Base-by-base conservation (phyloP, 257 asterid species). In the Paulownia fortunei region DNA sequence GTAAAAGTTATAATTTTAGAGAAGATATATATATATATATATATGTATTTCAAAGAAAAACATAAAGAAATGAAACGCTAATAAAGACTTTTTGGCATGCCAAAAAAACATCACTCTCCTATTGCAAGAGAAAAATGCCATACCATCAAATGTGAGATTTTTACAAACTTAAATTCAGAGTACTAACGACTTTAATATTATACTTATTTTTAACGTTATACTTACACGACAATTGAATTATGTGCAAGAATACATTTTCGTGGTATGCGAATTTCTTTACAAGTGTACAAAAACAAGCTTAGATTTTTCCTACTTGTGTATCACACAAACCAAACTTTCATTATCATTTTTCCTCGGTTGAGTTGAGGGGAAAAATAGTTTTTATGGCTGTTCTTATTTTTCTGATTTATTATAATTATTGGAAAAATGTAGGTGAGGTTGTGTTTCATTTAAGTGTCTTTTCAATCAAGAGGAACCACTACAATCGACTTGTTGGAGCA, bases 401-500 rank as follows among this genome's bases (percentile, higher is more conserved):
- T 39, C 39, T 58, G 4, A 42, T 15, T 15, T 44, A 15, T 62
- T 11, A 9, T 60, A n/a, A n/a, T n/a, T 74, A 60, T 42, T 30
- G 60, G 4, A 16, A 8, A 15, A 26, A 10, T 58, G 9, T 24
- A 60, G 19, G 44, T 70, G 60, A 69, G 69, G 78, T 61, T 69
- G 69, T 52, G 60, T 61, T 27, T 68, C 55, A 39, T 60, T 75
- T 60, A 63, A 42, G 26, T 52, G 84, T 81, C 74, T 30, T 75
- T 76, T 69, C 73, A 69, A 46, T 41, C 23, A 63, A 72, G 67
- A 79, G 49, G 80, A 60, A 49, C 83, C 75, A 61, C 73, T 42
- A 30, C 30, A 55, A 55, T 46, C 27, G 39, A 44, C 39, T 37
- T 24, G 41, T 8, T 26, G 34, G 16, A 24, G 51, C 8, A 0